A percentile compares a stretch with the other conserved stretches of the same genome.
These are phyloP conservation scores for Podosphaera leucotricha DNA, from an alignment of 2,329 filamentous ascomycete genomes.

Conservation along the genomic window DNA sequence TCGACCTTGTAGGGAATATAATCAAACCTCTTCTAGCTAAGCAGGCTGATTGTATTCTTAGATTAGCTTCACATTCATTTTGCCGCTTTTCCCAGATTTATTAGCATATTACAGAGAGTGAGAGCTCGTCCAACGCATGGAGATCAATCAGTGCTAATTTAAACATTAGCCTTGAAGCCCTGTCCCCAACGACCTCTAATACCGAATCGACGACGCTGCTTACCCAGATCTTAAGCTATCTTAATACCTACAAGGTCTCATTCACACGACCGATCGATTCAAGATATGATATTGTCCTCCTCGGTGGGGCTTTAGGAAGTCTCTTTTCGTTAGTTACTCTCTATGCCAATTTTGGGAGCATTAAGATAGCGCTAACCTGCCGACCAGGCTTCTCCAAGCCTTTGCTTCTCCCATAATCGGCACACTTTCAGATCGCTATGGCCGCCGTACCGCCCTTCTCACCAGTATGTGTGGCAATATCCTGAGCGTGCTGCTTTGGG, in stretches of 20 bases:
- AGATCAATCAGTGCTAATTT: not conserved
- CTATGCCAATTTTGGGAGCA: not conserved
- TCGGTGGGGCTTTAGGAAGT: constrained; percentile 81
- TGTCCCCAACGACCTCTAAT: constrained; percentile 19
- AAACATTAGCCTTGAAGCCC: constrained; percentile 39
- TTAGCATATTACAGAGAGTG: constrained; percentile 86
- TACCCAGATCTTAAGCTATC: constrained; percentile 51
- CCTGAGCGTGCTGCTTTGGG: constrained; percentile 80
- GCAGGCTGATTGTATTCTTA: not conserved
- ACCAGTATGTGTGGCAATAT: constrained; percentile 89
- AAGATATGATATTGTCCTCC: constrained; percentile 85
- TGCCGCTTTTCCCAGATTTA: constrained; percentile 84
- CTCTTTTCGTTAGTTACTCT: constrained; percentile 41
- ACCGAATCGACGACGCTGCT: constrained; percentile 40
- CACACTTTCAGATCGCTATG: constrained; percentile 65
- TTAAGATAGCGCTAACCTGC: not conserved
- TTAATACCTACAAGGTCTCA: constrained; percentile 86
- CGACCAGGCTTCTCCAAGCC: constrained; percentile 48
- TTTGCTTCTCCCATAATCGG: constrained; percentile 84
- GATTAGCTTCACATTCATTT: constrained; percentile 66
- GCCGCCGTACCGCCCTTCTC: constrained; percentile 65
- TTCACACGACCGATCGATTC: constrained; percentile 87
- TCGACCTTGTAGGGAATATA: constrained; percentile 50
- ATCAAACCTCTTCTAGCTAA: not conserved
- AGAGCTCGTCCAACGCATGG: constrained; percentile 16